phyloP scores from a whole-genome alignment of 2,329 filamentous ascomycete genomes.

The Diaporthe citriasiana region DNA sequence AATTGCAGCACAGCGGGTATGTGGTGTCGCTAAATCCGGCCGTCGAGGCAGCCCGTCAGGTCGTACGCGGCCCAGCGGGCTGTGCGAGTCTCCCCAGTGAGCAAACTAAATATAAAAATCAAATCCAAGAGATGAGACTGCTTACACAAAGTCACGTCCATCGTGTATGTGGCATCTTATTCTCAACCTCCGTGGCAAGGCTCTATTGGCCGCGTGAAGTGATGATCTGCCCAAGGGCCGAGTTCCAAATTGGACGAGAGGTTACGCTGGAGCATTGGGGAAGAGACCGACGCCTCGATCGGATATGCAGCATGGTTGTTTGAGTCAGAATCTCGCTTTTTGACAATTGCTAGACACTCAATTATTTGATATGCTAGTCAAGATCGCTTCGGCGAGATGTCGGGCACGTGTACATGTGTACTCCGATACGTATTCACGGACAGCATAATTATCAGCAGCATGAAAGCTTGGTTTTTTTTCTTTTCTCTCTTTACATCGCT shows the following conservation, averaged over 20 bases:
- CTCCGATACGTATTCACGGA: too few species aligned
- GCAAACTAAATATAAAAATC: not conserved
- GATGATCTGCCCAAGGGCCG: not conserved
- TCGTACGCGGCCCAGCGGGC: conserved; percentile 18
- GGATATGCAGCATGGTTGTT: not conserved
- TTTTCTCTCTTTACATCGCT: too few species aligned
- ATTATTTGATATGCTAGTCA: not conserved
- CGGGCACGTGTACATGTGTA: not conserved
- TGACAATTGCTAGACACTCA: not conserved
- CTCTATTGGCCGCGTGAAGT: not conserved
- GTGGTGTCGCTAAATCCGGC: not conserved
- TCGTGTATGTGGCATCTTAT: not conserved
- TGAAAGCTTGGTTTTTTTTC: not conserved
- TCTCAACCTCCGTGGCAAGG: not conserved
- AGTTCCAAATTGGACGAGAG: too few species aligned
- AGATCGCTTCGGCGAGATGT: not conserved
- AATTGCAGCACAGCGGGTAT: not conserved
- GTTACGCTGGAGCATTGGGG: not conserved
- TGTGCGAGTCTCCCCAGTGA: not conserved
- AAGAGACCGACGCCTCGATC: too few species aligned
- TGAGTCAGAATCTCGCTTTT: not conserved
- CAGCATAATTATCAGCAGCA: not conserved
- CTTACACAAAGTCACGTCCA: not conserved
- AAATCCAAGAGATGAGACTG: too few species aligned
- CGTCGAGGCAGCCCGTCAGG: not conserved